phyloP scores from a whole-genome alignment of 169 alveolate species.

The Perkinsus chesapeaki region DNA sequence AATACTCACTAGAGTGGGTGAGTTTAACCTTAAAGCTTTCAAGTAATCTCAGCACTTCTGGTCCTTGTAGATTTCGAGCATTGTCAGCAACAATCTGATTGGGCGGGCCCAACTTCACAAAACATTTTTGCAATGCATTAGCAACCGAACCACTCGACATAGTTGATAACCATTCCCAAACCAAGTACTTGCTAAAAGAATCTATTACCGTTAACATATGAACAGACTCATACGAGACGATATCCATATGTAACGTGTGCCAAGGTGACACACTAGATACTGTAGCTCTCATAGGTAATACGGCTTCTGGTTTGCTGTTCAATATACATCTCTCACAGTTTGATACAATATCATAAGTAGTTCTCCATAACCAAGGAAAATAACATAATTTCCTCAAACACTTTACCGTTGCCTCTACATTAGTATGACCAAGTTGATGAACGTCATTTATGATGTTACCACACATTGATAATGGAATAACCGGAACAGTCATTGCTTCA shows the following conservation, averaged over 20 bases:
- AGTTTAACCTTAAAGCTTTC: background rate
- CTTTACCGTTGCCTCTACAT: background rate
- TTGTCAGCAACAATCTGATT: background rate
- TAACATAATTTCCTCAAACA: background rate
- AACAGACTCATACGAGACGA: background rate
- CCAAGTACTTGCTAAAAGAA: background rate
- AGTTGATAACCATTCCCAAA: background rate
- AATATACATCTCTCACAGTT: background rate
- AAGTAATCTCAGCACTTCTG: background rate
- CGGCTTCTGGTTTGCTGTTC: background rate
- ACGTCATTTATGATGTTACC: background rate
- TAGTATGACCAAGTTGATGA: background rate
- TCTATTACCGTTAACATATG: background rate
- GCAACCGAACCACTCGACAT: background rate
- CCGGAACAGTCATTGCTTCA: background rate
- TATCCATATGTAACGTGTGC: background rate
- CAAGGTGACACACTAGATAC: background rate
- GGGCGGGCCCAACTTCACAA: background rate
- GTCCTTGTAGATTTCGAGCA: background rate
- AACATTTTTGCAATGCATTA: background rate
- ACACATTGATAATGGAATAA: background rate
- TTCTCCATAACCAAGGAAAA: background rate
- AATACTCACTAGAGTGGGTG: background rate
- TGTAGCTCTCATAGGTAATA: background rate
- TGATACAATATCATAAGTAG: background rate